phyloP scores from a whole-genome alignment of 768 basidiomycete species.

The Mycena pura region DNA sequence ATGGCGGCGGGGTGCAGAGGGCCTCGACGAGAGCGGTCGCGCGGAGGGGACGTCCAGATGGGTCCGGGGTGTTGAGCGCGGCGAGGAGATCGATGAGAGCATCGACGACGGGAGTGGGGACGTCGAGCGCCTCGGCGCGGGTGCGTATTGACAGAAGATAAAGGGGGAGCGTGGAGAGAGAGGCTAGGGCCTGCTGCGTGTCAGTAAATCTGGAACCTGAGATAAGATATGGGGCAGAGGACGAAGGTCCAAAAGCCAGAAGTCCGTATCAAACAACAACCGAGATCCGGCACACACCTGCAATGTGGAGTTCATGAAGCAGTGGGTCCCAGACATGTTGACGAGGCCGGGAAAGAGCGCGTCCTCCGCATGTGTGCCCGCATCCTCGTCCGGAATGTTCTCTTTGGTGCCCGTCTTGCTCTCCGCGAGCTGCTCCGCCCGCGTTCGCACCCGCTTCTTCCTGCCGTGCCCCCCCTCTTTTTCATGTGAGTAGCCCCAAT shows the following conservation, averaged over 20 bases:
- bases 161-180: conserved; percentile 80
- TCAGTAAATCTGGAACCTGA: neutral
- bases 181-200: conserved; percentile 81
- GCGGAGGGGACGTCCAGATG: conserved; percentile 70
- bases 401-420: conserved; percentile 22
- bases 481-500: conserved; percentile 54
- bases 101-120: conserved; percentile 88
- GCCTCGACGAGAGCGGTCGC: conserved; percentile 25
- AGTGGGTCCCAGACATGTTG: conserved; percentile 95
- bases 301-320: conserved; percentile 96
- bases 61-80: conserved; percentile 68
- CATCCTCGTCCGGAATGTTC: conserved; percentile 26
- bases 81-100: conserved; percentile 73
- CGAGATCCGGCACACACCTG: conserved; percentile 58
- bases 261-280: neutral
- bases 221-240: neutral
- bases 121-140: conserved; percentile 79
- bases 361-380: conserved; percentile 41
- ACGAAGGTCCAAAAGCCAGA: neutral
- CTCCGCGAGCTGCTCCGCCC: conserved; percentile 62
- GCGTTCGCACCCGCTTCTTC: conserved; percentile 58
- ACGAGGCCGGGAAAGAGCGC: conserved; percentile 88
- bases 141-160: conserved; percentile 78
- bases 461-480: conserved; percentile 35
- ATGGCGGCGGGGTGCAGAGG: conserved; percentile 63